Base-by-base conservation (phyloP, 2,329 filamentous ascomycete genomes). In the Hymenoscyphus repandus region DNA sequence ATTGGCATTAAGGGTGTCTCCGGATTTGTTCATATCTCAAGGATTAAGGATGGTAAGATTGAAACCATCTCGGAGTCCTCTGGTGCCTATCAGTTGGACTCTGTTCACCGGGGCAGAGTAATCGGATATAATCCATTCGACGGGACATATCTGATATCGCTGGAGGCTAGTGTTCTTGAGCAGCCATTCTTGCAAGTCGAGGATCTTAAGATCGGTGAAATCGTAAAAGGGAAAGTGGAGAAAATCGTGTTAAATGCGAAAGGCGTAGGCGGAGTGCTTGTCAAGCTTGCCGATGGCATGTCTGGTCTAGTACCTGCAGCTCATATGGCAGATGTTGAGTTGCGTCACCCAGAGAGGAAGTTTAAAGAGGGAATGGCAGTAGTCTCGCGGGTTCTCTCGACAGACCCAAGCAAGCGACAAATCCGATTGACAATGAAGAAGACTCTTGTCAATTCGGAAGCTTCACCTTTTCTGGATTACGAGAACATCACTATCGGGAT, bases 21-120 rank as follows among this genome's bases (percentile, higher is more conserved):
- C n/a, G 89, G 89, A 9, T 99, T 96, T 64, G 90, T 95, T 18
- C 93, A 99, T 68, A 95, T 99, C 58, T 99, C 93, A 1, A 82
- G 88, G 57, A 80, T 99, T 54, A 87, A 92, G 52, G 92, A 99
- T 66, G 85, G 86, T 59, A 95, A 93, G 67, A 79, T 96, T 47
- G 93, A 97, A 56, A 81, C 80, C 1, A 74, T 99, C 5, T 88
- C 88, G 12, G 82, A 89, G 56, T 76, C 82, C 3, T 83, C 82
- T 15, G 93, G 93, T 0, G 78, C 85, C 2, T 96, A 84, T 73
- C 88, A 90, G 68, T 66, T 87, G 17, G 90, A 82, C 37, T 86
- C 90, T 0, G 80, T 78, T 13, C 93, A 99, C 69, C 81, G 83
- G 46, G 90, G 86, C 37, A 84, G 93, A 53, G 77, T 99, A 9